phyloP scores from a whole-genome alignment of 73 alveolate genomes.

The Uronychia setigera region DNA sequence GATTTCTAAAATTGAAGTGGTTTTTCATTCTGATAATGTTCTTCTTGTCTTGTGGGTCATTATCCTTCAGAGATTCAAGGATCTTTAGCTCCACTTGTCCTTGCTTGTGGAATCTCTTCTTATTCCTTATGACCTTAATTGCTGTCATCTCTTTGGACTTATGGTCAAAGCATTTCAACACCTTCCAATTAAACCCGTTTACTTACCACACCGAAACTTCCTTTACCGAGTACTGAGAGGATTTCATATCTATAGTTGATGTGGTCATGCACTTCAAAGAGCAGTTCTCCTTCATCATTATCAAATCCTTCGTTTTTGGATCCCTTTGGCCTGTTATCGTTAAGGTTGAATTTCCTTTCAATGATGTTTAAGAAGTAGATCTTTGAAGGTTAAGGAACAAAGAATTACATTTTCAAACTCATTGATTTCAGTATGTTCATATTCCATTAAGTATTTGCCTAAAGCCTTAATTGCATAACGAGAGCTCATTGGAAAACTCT shows the following conservation, averaged over 20 bases:
- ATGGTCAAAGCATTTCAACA: conserved; percentile 69
- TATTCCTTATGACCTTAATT: conserved; percentile 76
- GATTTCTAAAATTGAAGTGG: conserved; percentile 60
- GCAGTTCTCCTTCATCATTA: background rate
- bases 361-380: background rate
- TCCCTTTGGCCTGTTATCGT: background rate
- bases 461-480: background rate
- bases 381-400: background rate
- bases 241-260: background rate
- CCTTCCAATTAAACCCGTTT: too few relatives aligned
- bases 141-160: conserved; percentile 69
- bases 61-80: conserved; percentile 56
- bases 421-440: background rate
- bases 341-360: background rate
- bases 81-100: conserved; percentile 77
- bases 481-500: background rate
- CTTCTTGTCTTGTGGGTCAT: conserved; percentile 60
- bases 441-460: background rate
- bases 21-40: conserved; percentile 75
- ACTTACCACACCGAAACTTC: too few relatives aligned
- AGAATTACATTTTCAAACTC: background rate
- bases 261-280: background rate
- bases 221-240: too few relatives aligned
- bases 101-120: conserved; percentile 72
- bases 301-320: background rate